These are phyloP conservation scores for Trichophyton mentagrophytes DNA, from an alignment of 2,329 filamentous ascomycete species.

Conservation along the genomic window DNA sequence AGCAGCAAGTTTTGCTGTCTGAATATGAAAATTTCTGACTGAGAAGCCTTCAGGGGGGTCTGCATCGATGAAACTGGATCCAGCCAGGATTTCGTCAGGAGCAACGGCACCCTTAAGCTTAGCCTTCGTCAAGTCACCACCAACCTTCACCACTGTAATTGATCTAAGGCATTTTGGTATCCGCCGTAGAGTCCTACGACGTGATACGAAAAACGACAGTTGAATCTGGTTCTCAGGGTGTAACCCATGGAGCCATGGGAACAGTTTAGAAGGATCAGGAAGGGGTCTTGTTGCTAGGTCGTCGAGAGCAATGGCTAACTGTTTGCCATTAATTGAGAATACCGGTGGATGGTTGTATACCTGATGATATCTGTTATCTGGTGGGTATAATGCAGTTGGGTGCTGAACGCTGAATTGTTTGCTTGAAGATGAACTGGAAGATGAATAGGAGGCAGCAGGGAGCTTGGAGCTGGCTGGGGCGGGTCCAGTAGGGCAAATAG, in stretches of 20 bases:
- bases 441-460: slow-evolving; percentile 53
- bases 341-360: slow-evolving; percentile 46
- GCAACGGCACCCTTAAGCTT: slow-evolving; percentile 79
- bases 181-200: slow-evolving; percentile 56
- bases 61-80: slow-evolving; percentile 59
- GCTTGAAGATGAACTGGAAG: slow-evolving; percentile 38
- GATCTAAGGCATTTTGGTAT: slow-evolving; percentile 66
- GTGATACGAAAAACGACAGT: slow-evolving; percentile 72
- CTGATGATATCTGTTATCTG: slow-evolving; percentile 47
- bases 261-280: slow-evolving; percentile 73
- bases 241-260: slow-evolving; percentile 91
- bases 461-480: slow-evolving; percentile 27
- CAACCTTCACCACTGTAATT: slow-evolving; percentile 77
- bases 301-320: slow-evolving; percentile 60
- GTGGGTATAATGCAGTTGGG: slow-evolving; percentile 62
- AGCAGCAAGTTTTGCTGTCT: slow-evolving; percentile 73
- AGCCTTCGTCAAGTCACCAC: slow-evolving; percentile 59
- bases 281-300: slow-evolving; percentile 66
- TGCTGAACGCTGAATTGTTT: slow-evolving; percentile 35
- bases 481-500: slow-evolving; percentile 74
- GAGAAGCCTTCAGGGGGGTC: slow-evolving; percentile 88
- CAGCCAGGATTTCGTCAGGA: slow-evolving; percentile 63
- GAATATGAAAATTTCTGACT: slow-evolving; percentile 94
- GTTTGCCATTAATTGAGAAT: slow-evolving; percentile 58
- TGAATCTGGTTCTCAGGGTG: slow-evolving; percentile 83